These are phyloP conservation scores for Yarrowia yakushimensis DNA, from an alignment of 805 yeast species.

Conservation along the genomic window DNA sequence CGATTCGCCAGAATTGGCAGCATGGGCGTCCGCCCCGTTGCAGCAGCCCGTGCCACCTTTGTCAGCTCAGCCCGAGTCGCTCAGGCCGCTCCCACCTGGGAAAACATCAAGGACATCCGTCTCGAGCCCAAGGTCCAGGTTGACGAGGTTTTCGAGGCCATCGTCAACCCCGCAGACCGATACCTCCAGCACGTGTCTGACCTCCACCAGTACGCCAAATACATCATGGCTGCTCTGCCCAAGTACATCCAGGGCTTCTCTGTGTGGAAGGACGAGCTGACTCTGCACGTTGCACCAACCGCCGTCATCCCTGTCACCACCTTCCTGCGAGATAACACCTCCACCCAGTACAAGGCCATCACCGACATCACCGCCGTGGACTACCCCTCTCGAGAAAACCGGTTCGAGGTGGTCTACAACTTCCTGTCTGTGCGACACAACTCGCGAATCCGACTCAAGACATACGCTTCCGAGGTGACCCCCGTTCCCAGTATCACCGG, in stretches of 20 bases:
- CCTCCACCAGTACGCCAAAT: slow-evolving; percentile 76
- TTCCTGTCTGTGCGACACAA: slow-evolving; percentile 75
- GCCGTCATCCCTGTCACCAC: slow-evolving; percentile 68
- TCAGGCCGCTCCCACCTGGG: slow-evolving; percentile 17
- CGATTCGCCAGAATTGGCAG: slow-evolving; percentile 23
- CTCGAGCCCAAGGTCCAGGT: slow-evolving; percentile 17
- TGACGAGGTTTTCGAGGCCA: slow-evolving; percentile 29
- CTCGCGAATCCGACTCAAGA: slow-evolving; percentile 83
- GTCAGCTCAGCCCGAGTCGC: slow-evolving; percentile 10
- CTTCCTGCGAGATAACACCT: slow-evolving; percentile 72
- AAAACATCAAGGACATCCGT: slow-evolving; percentile 18
- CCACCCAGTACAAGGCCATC: slow-evolving; percentile 73
- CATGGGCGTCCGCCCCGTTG: slow-evolving; percentile 20
- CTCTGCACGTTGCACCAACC: slow-evolving; percentile 68
- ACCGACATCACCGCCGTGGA: slow-evolving; percentile 85
- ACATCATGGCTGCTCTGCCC: slow-evolving; percentile 73
- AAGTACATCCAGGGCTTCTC: slow-evolving; percentile 78
- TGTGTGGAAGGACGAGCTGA: slow-evolving; percentile 88
- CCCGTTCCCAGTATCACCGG: slow-evolving; percentile 78
- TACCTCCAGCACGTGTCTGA: slow-evolving; percentile 64
- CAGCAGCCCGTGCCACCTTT: slow-evolving; percentile 16
- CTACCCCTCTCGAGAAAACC: slow-evolving; percentile 75
- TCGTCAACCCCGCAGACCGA: slow-evolving; percentile 75
- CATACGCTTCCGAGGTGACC: slow-evolving; percentile 78
- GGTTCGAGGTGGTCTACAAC: slow-evolving; percentile 86